Percentiles rank a stretch among this genome's conserved stretches.
These are phyloP conservation scores for Cyphellophora attinorum DNA, from an alignment of 2,329 filamentous ascomycete genomes.

Conservation along the genomic window DNA sequence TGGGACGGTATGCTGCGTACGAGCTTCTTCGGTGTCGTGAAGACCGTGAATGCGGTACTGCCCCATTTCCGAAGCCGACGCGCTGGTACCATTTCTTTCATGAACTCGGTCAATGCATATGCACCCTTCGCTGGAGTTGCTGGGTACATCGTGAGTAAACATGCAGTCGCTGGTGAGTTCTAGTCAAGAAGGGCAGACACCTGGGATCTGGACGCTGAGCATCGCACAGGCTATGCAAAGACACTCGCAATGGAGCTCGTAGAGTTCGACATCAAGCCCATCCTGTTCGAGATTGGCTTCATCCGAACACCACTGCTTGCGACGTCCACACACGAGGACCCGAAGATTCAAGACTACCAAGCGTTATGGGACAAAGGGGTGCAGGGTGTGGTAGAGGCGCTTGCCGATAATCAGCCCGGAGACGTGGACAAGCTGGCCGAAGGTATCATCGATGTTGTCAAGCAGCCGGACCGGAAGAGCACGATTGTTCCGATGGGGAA, in stretches of 20 bases:
- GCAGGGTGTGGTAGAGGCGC: neutral
- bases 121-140: neutral
- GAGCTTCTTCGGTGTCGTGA: neutral
- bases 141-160: neutral
- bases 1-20: neutral
- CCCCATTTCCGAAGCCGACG: neutral
- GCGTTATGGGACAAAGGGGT: neutral
- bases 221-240: neutral
- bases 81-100: neutral
- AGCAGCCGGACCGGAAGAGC: too few species aligned
- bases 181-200: too few species aligned
- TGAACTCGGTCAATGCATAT: neutral
- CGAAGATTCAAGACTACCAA: neutral
- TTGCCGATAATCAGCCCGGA: neutral
- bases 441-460: neutral
- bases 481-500: neutral
- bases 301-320: neutral
- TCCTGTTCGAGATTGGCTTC: neutral
- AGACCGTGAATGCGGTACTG: neutral
- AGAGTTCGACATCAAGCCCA: neutral
- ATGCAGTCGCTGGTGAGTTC: neutral
- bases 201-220: too few species aligned
- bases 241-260: neutral
- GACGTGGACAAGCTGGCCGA: slow-evolving; percentile 1
- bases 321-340: neutral